Percentiles rank a stretch among this genome's conserved stretches.
phyloP scores from a whole-genome alignment of 78 protist species.

The Monocercomonoides exilis region DNA sequence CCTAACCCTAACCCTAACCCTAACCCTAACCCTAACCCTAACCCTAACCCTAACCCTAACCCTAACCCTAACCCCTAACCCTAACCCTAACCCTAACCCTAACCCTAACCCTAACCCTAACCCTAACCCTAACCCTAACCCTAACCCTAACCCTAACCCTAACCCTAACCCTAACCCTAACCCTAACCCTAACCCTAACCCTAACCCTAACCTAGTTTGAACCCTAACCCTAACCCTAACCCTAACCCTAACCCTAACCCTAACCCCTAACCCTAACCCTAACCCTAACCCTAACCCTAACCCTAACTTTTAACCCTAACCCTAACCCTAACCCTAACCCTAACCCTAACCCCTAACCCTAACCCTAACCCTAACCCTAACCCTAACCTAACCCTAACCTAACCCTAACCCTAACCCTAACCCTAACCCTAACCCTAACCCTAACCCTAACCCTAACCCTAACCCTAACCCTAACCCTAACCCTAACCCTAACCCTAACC shows the following conservation, averaged over 20 bases:
- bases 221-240: no score
- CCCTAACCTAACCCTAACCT: no score
- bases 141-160: constrained; percentile 8
- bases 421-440: constrained; percentile 8
- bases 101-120: background rate
- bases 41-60: no score
- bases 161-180: constrained; percentile 7
- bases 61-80: no score
- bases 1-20: background rate
- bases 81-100: background rate
- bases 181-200: no score
- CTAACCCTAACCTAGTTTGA: no score
- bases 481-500: constrained; percentile 9
- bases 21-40: constrained; percentile 6
- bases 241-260: no score
- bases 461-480: constrained; percentile 7
- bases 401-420: no score
- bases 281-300: constrained; percentile 8
- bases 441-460: constrained; percentile 7
- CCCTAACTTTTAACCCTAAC: no score
- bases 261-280: constrained; percentile 8
- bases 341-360: no score
- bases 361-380: no score
- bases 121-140: constrained; percentile 9
- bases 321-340: no score